Percentiles rank a stretch among this genome's conserved stretches.
Evolutionary conservation across 108 stramenopile genomes (phyloP).

Genomic region (Mediolabrus comicus): DNA sequence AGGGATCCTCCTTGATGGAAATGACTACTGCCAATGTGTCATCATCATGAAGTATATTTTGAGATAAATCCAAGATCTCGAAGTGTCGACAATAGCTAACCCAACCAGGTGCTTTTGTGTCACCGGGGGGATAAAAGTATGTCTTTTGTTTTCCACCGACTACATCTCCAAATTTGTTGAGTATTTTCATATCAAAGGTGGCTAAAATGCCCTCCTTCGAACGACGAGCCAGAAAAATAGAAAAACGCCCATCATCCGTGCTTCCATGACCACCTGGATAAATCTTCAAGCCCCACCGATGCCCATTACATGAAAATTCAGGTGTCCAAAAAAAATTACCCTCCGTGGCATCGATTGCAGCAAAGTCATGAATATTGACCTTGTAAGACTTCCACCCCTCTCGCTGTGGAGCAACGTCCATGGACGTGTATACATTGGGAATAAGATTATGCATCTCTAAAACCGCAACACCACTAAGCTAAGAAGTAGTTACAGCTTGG

Average conservation of each 20-base stretch:
- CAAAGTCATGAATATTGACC: background rate
- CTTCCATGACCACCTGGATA: background rate
- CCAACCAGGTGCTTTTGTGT: background rate
- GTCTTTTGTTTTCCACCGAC: too few species aligned
- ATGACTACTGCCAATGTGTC: background rate
- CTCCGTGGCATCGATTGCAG: background rate
- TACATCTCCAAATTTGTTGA: too few species aligned
- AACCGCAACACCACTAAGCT: too few species aligned
- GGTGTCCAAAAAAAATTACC: background rate
- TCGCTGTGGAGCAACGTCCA: too few species aligned
- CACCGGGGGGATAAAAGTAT: background rate
- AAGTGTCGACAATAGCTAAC: background rate
- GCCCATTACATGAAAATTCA: slow-evolving; percentile 3
- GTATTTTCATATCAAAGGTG: background rate
- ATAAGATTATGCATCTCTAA: too few species aligned
- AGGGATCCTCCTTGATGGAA: background rate
- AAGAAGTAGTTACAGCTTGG: too few species aligned
- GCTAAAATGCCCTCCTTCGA: background rate
- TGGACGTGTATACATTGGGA: too few species aligned
- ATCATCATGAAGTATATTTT: background rate
- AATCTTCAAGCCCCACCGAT: slow-evolving; percentile 42
- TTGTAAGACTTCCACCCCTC: background rate
- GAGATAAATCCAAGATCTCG: background rate
- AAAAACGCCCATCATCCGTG: background rate
- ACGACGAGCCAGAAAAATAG: background rate